Evolutionary conservation across 2,329 filamentous ascomycete species (phyloP).

Genomic region (Lecanoromycetidae sp.): DNA sequence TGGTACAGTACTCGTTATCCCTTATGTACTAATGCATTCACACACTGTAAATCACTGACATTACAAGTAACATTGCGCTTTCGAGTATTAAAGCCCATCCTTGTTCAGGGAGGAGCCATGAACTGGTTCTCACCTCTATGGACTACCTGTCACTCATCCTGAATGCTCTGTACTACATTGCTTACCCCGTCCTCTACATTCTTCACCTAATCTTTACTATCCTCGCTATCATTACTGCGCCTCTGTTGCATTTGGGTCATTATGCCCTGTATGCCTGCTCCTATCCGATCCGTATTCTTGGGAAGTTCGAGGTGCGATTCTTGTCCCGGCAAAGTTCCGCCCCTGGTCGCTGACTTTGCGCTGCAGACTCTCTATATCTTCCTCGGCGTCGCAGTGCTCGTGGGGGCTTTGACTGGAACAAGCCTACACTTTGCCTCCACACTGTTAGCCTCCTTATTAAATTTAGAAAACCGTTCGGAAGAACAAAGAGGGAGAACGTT

Average conservation of each 20-base stretch:
- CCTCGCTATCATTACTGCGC: slow-evolving; percentile 32
- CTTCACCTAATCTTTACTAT: slow-evolving; percentile 25
- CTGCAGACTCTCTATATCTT: slow-evolving; percentile 32
- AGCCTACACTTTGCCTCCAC: slow-evolving; percentile 46
- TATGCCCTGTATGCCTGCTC: slow-evolving; percentile 31
- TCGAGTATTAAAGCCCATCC: too few species aligned
- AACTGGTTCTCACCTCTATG: slow-evolving; percentile 2
- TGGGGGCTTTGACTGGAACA: slow-evolving; percentile 54
- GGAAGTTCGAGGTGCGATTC: slow-evolving; percentile 42
- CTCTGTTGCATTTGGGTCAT: slow-evolving; percentile 37
- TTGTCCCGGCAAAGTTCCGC: background rate
- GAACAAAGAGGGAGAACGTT: slow-evolving; percentile 7
- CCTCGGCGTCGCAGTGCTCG: slow-evolving; percentile 52
- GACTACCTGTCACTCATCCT: slow-evolving; percentile 20
- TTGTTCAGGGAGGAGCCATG: slow-evolving; percentile 3
- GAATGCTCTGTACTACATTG: slow-evolving; percentile 27
- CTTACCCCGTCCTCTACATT: slow-evolving; percentile 30
- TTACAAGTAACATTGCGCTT: too few species aligned
- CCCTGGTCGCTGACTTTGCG: background rate
- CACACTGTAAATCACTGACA: too few species aligned
- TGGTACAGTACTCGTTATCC: too few species aligned
- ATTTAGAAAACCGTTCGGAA: slow-evolving; percentile 27
- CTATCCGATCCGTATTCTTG: slow-evolving; percentile 40
- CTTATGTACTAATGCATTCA: too few species aligned
- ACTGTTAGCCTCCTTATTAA: slow-evolving; percentile 39